A percentile compares a stretch with the other conserved stretches of the same genome.
Evolutionary conservation across 2,329 filamentous ascomycete genomes (phyloP).

Genomic region (Fusarium sp.): DNA sequence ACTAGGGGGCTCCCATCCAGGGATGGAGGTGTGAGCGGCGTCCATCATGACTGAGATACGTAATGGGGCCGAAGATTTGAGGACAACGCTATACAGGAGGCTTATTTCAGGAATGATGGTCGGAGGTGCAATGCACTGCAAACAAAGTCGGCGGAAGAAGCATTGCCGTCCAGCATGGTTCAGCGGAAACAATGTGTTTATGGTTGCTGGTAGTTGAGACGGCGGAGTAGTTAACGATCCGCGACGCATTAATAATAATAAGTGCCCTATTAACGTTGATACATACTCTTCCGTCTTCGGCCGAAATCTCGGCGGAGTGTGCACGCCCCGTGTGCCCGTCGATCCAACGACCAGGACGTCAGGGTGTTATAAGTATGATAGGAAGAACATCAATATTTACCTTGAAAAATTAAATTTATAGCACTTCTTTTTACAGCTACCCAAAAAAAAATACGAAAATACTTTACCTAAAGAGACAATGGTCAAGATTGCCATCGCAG

Average conservation of each 20-base stretch:
- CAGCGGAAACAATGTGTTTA: not conserved
- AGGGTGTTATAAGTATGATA: not conserved
- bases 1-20: not conserved
- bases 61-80: not conserved
- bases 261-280: not conserved
- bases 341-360: not conserved
- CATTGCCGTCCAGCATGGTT: not conserved
- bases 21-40: not conserved
- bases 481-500: slow-evolving; percentile 42
- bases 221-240: not conserved
- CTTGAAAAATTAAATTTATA: not conserved
- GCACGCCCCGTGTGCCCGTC: not conserved
- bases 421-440: accelerated
- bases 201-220: not conserved
- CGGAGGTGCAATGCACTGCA: not conserved
- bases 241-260: not conserved
- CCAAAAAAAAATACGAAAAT: not conserved
- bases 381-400: not conserved
- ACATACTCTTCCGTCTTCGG: not conserved
- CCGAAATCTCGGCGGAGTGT: not conserved
- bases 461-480: slow-evolving; percentile 13
- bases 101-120: not conserved
- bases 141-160: not conserved
- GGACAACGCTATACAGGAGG: not conserved
- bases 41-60: not conserved